These are phyloP conservation scores for Apodospora peruviana DNA, from an alignment of 495 filamentous ascomycete species.

Conservation along the genomic window DNA sequence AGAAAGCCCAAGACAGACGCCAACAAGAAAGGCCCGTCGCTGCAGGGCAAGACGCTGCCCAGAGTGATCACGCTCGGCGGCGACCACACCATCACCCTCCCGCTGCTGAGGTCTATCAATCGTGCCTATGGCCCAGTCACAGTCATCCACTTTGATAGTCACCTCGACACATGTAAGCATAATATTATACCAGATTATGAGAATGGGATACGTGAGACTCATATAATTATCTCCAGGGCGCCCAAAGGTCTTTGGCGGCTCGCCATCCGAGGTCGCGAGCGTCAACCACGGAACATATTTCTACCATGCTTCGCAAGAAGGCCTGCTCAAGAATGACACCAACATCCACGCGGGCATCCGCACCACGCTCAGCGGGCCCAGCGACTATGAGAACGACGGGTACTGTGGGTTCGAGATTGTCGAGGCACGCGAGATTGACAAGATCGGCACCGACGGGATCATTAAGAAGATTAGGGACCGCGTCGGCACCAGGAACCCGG, in stretches of 20 bases:
- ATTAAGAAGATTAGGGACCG: slow-evolving; percentile 55
- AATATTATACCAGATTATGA: no score
- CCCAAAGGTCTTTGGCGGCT: slow-evolving; percentile 56
- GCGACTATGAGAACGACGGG: slow-evolving; percentile 66
- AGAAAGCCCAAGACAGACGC: slow-evolving; percentile 45
- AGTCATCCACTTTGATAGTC: slow-evolving; percentile 81
- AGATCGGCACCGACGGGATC: slow-evolving; percentile 57
- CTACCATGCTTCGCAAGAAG: slow-evolving; percentile 73
- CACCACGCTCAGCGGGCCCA: slow-evolving; percentile 64
- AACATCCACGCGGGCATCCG: slow-evolving; percentile 73
- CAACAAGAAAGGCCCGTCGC: slow-evolving; percentile 40
- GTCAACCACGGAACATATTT: slow-evolving; percentile 89
- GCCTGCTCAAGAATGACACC: slow-evolving; percentile 64
- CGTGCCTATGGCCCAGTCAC: slow-evolving; percentile 73
- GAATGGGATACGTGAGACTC: background rate
- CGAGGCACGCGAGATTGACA: slow-evolving; percentile 68
- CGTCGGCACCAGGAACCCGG: slow-evolving; percentile 58
- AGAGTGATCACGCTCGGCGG: slow-evolving; percentile 74
- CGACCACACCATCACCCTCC: slow-evolving; percentile 77
- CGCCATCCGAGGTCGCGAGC: slow-evolving; percentile 51
- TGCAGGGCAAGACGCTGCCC: slow-evolving; percentile 47
- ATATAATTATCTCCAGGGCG: slow-evolving; percentile 53
- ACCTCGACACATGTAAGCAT: slow-evolving; percentile 73
- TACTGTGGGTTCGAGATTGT: slow-evolving; percentile 67
- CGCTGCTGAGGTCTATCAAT: slow-evolving; percentile 70